phyloP scores from a whole-genome alignment of 805 yeast genomes.

The Barnettozyma sucrosica region DNA sequence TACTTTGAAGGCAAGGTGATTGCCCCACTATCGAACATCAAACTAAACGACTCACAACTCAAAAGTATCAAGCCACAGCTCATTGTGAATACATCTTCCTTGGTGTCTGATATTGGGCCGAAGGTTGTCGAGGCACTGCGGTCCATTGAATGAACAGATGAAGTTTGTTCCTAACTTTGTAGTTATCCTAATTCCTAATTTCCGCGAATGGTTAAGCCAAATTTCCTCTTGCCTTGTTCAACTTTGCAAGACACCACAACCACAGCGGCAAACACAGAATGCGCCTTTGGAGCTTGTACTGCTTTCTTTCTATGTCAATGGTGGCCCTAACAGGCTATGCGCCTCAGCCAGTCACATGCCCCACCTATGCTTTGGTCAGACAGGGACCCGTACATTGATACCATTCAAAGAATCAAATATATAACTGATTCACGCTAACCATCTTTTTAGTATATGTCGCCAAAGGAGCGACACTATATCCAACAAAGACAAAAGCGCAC shows the following conservation, averaged over 20 bases:
- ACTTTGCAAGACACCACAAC: background rate
- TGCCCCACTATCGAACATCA: slow-evolving; percentile 69
- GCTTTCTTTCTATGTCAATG: background rate
- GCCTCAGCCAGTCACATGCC: slow-evolving; percentile 11
- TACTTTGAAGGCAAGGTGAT: slow-evolving; percentile 64
- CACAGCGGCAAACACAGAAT: slow-evolving; percentile 1
- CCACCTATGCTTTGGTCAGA: slow-evolving; percentile 8
- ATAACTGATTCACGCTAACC: background rate
- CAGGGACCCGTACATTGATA: slow-evolving; percentile 8
- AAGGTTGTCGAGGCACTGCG: slow-evolving; percentile 39
- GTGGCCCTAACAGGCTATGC: slow-evolving; percentile 4
- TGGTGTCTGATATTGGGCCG: slow-evolving; percentile 58
- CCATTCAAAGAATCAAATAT: background rate
- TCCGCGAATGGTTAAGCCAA: background rate
- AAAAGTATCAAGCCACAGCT: slow-evolving; percentile 49
- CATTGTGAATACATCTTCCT: slow-evolving; percentile 47
- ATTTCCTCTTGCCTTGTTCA: background rate
- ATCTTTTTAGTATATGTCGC: slow-evolving; percentile 1
- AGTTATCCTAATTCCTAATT: background rate
- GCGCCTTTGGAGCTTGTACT: background rate
- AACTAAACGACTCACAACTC: slow-evolving; percentile 44
- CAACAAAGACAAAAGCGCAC: slow-evolving; percentile 28
- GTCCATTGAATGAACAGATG: slow-evolving; percentile 3
- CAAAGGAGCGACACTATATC: slow-evolving; percentile 25
- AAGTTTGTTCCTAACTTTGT: background rate